Evolutionary conservation across 371 early-diverging fungal genomes (phyloP).

Genomic region (Mortierella sp.): DNA sequence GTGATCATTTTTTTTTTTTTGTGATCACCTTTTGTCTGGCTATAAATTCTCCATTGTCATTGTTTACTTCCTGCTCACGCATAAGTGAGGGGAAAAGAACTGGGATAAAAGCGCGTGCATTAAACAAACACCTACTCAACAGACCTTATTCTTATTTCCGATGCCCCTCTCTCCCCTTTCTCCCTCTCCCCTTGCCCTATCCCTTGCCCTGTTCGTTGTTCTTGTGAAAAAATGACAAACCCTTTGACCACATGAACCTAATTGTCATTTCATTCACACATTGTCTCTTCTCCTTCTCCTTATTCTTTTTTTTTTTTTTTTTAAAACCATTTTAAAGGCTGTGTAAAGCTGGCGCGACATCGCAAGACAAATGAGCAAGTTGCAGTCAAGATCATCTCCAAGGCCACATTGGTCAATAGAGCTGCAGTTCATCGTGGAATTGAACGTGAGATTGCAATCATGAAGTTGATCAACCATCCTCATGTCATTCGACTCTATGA

Average conservation of each 20-base stretch:
- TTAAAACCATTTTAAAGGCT: slow-evolving; percentile 62
- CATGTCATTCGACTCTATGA: slow-evolving; percentile 91
- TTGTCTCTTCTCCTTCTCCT: background rate
- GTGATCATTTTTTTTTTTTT: slow-evolving; percentile 1
- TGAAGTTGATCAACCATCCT: slow-evolving; percentile 94
- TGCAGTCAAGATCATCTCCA: slow-evolving; percentile 91
- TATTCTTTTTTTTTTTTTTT: slow-evolving; percentile 4
- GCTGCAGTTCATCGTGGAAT: slow-evolving; percentile 82
- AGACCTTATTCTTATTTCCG: background rate
- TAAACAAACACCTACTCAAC: background rate
- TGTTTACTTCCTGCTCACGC: slow-evolving; percentile 9
- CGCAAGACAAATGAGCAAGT: slow-evolving; percentile 81
- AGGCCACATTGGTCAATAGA: slow-evolving; percentile 70
- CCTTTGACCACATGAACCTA: slow-evolving; percentile 11
- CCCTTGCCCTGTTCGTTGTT: slow-evolving; percentile 15
- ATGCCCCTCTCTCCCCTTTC: slow-evolving; percentile 4
- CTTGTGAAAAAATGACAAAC: background rate
- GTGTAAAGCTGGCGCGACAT: slow-evolving; percentile 85
- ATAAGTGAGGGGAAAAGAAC: background rate
- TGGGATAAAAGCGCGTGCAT: background rate
- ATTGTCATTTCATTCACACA: background rate
- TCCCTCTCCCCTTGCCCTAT: background rate
- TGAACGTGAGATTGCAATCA: slow-evolving; percentile 94
- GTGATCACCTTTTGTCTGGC: background rate
- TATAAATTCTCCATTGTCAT: background rate